These are phyloP conservation scores for Lojkania enalia DNA, from an alignment of 2,329 filamentous ascomycete genomes.

Conservation along the genomic window DNA sequence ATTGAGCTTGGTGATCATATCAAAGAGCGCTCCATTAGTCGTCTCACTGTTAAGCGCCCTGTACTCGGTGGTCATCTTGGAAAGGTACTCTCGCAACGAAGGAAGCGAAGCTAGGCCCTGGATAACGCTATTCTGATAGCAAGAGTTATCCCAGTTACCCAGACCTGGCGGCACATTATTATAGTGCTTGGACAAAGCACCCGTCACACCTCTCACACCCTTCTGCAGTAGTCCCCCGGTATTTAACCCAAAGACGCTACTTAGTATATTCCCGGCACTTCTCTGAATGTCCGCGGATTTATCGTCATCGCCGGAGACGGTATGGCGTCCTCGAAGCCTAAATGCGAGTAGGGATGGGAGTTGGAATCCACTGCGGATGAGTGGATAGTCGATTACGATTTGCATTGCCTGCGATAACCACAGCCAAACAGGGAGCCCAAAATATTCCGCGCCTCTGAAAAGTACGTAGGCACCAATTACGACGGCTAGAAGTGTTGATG, in stretches of 20 bases:
- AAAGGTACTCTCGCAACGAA: constrained; percentile 68
- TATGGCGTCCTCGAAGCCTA: neutral
- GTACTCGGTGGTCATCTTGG: constrained; percentile 35
- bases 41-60: constrained; percentile 44
- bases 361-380: constrained; percentile 1
- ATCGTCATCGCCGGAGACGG: constrained; percentile 16
- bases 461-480: constrained; percentile 32
- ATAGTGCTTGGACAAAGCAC: constrained; percentile 38
- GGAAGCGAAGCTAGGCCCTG: constrained; percentile 76
- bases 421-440: constrained; percentile 45
- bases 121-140: constrained; percentile 96
- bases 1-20: constrained; percentile 71
- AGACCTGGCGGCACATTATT: constrained; percentile 61
- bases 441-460: constrained; percentile 30
- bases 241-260: constrained; percentile 44
- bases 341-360: neutral
- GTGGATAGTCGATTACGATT: constrained; percentile 18
- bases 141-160: constrained; percentile 92
- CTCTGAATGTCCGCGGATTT: constrained; percentile 24
- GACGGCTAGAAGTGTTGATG: constrained; percentile 23
- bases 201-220: constrained; percentile 38
- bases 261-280: constrained; percentile 26
- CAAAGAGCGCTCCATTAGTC: constrained; percentile 61
- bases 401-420: constrained; percentile 56
- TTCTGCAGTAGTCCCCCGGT: constrained; percentile 42